Evolutionary conservation across 2,329 filamentous ascomycete genomes (phyloP).

Genomic region (Thelonectria discophora): DNA sequence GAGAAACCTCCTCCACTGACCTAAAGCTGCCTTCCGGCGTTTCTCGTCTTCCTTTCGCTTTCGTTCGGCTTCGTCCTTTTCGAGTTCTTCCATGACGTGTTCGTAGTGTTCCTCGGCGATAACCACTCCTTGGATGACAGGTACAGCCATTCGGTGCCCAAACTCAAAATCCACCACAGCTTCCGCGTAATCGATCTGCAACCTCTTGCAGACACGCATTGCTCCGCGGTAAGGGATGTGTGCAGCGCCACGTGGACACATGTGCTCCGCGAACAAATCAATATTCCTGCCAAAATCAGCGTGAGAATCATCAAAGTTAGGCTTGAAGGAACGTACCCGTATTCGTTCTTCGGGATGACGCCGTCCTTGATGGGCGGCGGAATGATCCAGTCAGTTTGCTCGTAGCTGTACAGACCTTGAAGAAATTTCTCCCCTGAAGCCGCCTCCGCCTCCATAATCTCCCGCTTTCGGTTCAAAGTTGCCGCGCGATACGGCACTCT

Average conservation of each 20-base stretch:
- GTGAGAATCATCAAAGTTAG: background rate
- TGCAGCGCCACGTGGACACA: slow-evolving; percentile 85
- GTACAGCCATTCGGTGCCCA: slow-evolving; percentile 91
- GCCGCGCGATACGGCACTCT: slow-evolving; percentile 90
- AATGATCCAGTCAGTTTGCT: slow-evolving; percentile 96
- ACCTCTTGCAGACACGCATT: slow-evolving; percentile 80
- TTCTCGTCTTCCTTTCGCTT: slow-evolving; percentile 85
- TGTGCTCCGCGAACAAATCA: slow-evolving; percentile 91
- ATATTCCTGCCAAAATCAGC: slow-evolving; percentile 70
- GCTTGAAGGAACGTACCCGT: slow-evolving; percentile 61
- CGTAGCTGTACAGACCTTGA: slow-evolving; percentile 83
- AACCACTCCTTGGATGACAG: slow-evolving; percentile 89
- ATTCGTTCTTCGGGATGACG: slow-evolving; percentile 90
- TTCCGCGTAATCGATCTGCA: slow-evolving; percentile 90
- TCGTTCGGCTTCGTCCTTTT: slow-evolving; percentile 78
- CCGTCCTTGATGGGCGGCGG: slow-evolving; percentile 86
- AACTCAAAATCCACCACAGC: slow-evolving; percentile 98
- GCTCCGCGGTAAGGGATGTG: slow-evolving; percentile 84
- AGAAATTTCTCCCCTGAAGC: slow-evolving; percentile 83
- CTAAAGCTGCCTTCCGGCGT: slow-evolving; percentile 75
- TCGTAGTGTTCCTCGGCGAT: slow-evolving; percentile 83
- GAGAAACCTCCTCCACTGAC: slow-evolving; percentile 85
- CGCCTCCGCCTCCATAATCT: slow-evolving; percentile 86
- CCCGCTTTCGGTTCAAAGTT: slow-evolving; percentile 84
- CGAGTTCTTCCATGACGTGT: slow-evolving; percentile 79